Percentiles rank a stretch among this genome's conserved stretches.
Evolutionary conservation across 2,329 filamentous ascomycete genomes (phyloP).

Genomic region (Xylariaceae sp.): DNA sequence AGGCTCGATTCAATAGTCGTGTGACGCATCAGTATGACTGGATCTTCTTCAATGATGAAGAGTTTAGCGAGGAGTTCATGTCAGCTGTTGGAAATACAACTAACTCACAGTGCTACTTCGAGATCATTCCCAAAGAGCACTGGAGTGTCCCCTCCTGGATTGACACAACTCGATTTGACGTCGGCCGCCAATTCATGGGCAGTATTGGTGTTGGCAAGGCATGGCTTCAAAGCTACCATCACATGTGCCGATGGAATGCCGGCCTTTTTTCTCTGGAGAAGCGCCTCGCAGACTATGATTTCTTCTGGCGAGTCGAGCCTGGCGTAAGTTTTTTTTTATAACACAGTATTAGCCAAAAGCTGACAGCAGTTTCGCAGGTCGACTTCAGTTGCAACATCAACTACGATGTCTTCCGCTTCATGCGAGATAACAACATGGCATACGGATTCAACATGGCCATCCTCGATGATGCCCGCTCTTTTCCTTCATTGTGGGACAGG

Average conservation of each 20-base stretch:
- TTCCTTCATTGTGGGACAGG: slow-evolving; percentile 53
- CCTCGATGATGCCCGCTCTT: slow-evolving; percentile 52
- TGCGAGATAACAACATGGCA: slow-evolving; percentile 82
- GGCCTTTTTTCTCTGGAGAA: slow-evolving; percentile 83
- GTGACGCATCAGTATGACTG: slow-evolving; percentile 79
- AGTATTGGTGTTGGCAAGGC: slow-evolving; percentile 73
- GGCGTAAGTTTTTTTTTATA: slow-evolving; percentile 52
- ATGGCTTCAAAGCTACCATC: slow-evolving; percentile 70
- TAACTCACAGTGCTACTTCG: slow-evolving; percentile 73
- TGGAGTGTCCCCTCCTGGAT: slow-evolving; percentile 80
- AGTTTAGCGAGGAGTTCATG: slow-evolving; percentile 81
- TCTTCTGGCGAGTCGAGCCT: slow-evolving; percentile 67
- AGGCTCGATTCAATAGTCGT: slow-evolving; percentile 79
- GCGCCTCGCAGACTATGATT: slow-evolving; percentile 66
- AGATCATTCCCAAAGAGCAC: slow-evolving; percentile 76
- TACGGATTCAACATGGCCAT: slow-evolving; percentile 69
- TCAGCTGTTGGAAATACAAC: slow-evolving; percentile 70
- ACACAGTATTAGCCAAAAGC: neutral
- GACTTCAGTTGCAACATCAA: slow-evolving; percentile 68
- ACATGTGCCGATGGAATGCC: slow-evolving; percentile 84
- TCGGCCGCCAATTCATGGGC: slow-evolving; percentile 67
- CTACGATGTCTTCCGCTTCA: slow-evolving; percentile 86
- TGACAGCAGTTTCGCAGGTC: slow-evolving; percentile 48
- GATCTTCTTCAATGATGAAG: slow-evolving; percentile 85
- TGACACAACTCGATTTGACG: slow-evolving; percentile 67